Base-by-base conservation (phyloP, 768 basidiomycete genomes). In the Phylloporus arenicola region DNA sequence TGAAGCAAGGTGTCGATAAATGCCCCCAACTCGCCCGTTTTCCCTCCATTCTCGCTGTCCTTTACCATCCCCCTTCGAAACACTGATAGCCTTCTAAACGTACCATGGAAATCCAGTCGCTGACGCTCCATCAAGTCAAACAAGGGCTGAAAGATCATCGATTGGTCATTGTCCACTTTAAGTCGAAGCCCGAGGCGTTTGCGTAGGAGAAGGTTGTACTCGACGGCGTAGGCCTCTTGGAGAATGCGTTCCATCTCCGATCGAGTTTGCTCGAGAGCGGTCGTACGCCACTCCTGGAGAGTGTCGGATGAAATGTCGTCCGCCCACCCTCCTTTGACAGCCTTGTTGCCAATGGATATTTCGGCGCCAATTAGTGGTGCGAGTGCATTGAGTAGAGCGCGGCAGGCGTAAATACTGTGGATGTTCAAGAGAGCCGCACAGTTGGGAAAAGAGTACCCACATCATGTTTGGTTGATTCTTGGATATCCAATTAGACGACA, bases 351-450 rank as follows among this genome's bases (percentile, higher is more conserved):
- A 3, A 72, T 56, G 29, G 80, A 78, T 16, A 72, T 62, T 60
- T 99, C 95, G 7, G 84, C 87, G 3, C 93, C 93, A 41, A 98
- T 84, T 43, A 99, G 70, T 4, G 92, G 92, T 1, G 88, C 77
- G 16, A 96, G 81, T 0, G 92, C 76, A 46, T 78, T 73, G n/a
- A 90, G 76, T 8, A 92, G 76, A 16, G 88, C 81, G 30, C 82
- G 81, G 12, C 95, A 73, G 3, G 93, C 92, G 61, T 81, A 97
- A 10, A 88, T 49, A 45, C 88, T 89, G 57, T 3, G 27, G 35
- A 55, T n/a, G 53, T 37, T 24, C 38, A 47, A 47, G 39, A 43
- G 43, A 25, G 40, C 17, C 14, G 9, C 16, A 29, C 22, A 19
- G 24, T 40, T n/a, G 33, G 10, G 25, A 45, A 11, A 9, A 19